Conservation (phyloP, 768 basidiomycete species). For the Pleurotus tuoliensis region DNA sequence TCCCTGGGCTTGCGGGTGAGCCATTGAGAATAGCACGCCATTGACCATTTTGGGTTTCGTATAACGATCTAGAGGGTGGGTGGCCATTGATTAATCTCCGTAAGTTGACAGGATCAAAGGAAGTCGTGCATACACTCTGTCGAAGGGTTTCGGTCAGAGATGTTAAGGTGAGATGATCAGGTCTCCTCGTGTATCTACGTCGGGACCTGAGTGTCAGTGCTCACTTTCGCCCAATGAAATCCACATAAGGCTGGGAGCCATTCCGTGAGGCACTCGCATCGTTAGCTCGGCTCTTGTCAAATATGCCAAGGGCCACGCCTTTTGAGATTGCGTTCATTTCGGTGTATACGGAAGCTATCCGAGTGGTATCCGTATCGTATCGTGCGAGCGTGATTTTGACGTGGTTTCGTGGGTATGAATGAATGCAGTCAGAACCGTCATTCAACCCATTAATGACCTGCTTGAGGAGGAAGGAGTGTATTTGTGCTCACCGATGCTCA, state of each 20-base stretch:
- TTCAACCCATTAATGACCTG: no score
- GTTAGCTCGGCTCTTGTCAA: slow-evolving; percentile 49
- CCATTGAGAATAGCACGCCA: slow-evolving; percentile 84
- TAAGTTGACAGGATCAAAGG: not conserved
- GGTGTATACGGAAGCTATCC: slow-evolving; percentile 83
- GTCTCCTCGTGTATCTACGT: no score
- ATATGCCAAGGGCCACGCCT: slow-evolving; percentile 80
- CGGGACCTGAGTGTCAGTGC: slow-evolving; percentile 1
- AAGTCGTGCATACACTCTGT: slow-evolving; percentile 34
- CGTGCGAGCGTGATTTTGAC: not conserved
- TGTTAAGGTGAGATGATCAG: no score
- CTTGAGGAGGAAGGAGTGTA: no score
- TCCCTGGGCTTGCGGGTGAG: slow-evolving; percentile 61
- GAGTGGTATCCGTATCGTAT: not conserved
- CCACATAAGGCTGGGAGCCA: slow-evolving; percentile 78
- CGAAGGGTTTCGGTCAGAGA: no score
- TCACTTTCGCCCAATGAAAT: slow-evolving; percentile 76
- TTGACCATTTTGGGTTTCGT: slow-evolving; percentile 58
- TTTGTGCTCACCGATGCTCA: slow-evolving; percentile 71
- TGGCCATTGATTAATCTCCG: slow-evolving; percentile 2
- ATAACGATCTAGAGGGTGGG: slow-evolving; percentile 61
- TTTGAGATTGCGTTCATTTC: slow-evolving; percentile 89
- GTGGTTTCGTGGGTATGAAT: no score
- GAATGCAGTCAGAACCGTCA: no score
- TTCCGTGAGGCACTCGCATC: slow-evolving; percentile 50